Evolutionary conservation across 352 stramenopile species (phyloP).

Genomic region (Phytophthora fragariae): DNA sequence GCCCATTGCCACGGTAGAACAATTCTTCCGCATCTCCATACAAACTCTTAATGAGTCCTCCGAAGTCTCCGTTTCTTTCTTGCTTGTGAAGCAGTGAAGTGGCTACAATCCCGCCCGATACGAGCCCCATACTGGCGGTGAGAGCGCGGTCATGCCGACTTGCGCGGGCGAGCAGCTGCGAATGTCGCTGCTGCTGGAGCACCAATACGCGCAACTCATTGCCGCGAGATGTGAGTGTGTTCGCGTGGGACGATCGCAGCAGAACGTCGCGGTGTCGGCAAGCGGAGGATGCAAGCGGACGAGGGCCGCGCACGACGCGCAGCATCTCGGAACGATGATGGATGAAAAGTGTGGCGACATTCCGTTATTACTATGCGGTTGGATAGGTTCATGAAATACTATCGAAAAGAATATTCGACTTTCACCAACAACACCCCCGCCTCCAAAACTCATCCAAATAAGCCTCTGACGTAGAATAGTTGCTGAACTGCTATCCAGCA

Average conservation of each 20-base stretch:
- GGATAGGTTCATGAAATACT: constrained; percentile 10
- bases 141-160: constrained; percentile 51
- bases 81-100: constrained; percentile 38
- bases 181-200: constrained; percentile 30
- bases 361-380: constrained; percentile 9
- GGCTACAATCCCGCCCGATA: constrained; percentile 55
- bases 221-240: constrained; percentile 17
- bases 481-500: background rate
- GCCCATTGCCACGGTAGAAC: constrained; percentile 32
- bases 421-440: no score
- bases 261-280: constrained; percentile 4
- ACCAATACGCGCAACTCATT: constrained; percentile 19
- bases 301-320: constrained; percentile 16
- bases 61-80: constrained; percentile 7
- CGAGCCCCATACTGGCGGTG: constrained; percentile 56
- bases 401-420: background rate
- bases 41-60: constrained; percentile 29
- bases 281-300: background rate
- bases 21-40: constrained; percentile 43
- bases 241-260: constrained; percentile 20
- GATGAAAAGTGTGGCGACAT: background rate
- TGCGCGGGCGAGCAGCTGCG: constrained; percentile 22
- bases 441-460: no score
- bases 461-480: background rate
- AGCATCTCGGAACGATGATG: constrained; percentile 25